These are phyloP conservation scores for Volutella citrinella DNA, from an alignment of 2,329 filamentous ascomycete species.

Conservation along the genomic window DNA sequence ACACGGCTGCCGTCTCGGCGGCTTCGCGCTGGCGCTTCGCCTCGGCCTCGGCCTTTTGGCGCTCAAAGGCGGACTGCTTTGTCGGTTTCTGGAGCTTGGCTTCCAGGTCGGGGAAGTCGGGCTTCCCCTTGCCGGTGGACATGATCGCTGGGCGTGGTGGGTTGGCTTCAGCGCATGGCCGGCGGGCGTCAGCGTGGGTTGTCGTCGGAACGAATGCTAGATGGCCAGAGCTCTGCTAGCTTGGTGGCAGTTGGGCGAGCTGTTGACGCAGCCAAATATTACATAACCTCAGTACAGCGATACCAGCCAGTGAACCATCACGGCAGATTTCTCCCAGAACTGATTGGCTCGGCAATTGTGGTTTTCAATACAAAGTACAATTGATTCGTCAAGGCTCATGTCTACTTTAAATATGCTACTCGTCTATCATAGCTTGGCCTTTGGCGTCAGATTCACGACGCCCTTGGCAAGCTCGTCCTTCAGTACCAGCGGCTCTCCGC, in stretches of 20 bases:
- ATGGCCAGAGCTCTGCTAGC: too few species aligned
- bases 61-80: constrained; percentile 85
- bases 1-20: constrained; percentile 82
- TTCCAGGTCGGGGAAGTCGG: constrained; percentile 68
- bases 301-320: too few species aligned
- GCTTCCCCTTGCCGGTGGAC: constrained; percentile 46
- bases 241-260: too few species aligned
- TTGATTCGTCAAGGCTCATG: too few species aligned
- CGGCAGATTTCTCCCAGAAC: too few species aligned
- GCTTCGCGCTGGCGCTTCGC: constrained; percentile 82
- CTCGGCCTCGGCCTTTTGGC: constrained; percentile 84
- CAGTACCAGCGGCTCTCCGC: constrained; percentile 44
- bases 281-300: neutral
- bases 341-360: too few species aligned
- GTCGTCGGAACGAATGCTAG: too few species aligned
- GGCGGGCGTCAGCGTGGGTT: too few species aligned
- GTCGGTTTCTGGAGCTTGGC: constrained; percentile 75
- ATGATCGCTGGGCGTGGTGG: constrained; percentile 29
- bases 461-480: constrained; percentile 39
- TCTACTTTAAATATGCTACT: too few species aligned
- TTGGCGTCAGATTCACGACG: constrained; percentile 14
- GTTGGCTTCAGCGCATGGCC: constrained; percentile 13
- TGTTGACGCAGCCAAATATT: too few species aligned
- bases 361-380: too few species aligned
- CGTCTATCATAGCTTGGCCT: constrained; percentile 26